A percentile compares a stretch with the other conserved stretches of the same genome.
phyloP scores from a whole-genome alignment of 2,329 filamentous ascomycete species.

The Neospermospora avenae region DNA sequence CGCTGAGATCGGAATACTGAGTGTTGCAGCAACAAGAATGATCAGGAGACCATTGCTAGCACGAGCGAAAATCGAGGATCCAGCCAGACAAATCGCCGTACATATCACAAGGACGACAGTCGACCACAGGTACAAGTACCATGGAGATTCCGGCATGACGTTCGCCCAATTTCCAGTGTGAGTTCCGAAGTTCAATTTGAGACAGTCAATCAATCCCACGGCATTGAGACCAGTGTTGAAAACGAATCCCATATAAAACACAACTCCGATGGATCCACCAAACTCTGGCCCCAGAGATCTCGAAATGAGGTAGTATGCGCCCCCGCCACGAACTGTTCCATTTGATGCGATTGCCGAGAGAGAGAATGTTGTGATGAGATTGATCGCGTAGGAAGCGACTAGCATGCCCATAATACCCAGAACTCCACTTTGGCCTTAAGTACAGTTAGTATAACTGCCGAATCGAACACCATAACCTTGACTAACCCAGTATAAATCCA shows the following conservation, averaged over 20 bases:
- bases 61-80: constrained; percentile 75
- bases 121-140: constrained; percentile 73
- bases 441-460: constrained; percentile 1
- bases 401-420: constrained; percentile 77
- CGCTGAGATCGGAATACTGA: constrained; percentile 81
- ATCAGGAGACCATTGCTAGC: constrained; percentile 74
- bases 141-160: constrained; percentile 66
- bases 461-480: no score
- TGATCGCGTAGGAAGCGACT: constrained; percentile 71
- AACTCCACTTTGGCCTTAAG: constrained; percentile 61
- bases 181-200: constrained; percentile 70
- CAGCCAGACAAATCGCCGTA: constrained; percentile 72
- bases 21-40: constrained; percentile 67
- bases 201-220: constrained; percentile 79
- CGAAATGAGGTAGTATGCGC: constrained; percentile 86
- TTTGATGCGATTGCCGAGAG: constrained; percentile 88
- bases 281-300: constrained; percentile 84
- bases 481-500: constrained; percentile 69
- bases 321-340: constrained; percentile 81
- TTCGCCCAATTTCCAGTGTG: constrained; percentile 53
- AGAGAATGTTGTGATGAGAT: constrained; percentile 81
- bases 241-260: constrained; percentile 88
- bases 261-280: constrained; percentile 80
- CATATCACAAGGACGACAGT: constrained; percentile 69
- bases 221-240: constrained; percentile 86